Evolutionary conservation across 257 asterid genomes (phyloP).

Genomic region (Solanum etuberosum): DNA sequence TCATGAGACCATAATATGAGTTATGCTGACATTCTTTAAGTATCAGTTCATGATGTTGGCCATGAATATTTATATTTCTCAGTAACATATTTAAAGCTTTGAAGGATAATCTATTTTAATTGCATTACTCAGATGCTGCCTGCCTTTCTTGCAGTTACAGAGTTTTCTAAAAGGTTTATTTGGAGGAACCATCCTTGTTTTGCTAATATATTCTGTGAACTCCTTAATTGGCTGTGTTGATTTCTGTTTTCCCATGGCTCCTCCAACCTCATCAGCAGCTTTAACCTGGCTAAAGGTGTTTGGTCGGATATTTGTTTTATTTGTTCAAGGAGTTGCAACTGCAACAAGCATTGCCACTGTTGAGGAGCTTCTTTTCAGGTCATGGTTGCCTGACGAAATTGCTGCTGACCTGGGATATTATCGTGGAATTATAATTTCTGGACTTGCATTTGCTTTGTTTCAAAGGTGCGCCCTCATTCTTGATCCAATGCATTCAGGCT

Average conservation of each 20-base stretch:
- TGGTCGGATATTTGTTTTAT: constrained; percentile 32
- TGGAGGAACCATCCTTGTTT: constrained; percentile 68
- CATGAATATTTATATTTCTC: neutral
- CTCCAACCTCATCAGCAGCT: constrained; percentile 35
- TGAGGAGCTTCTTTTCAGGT: constrained; percentile 81
- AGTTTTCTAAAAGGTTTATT: constrained; percentile 53
- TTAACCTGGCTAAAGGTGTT: constrained; percentile 39
- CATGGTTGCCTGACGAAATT: constrained; percentile 95
- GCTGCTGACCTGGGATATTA: constrained; percentile 71
- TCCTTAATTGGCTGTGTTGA: constrained; percentile 53
- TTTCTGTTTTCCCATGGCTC: constrained; percentile 45
- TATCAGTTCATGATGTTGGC: neutral
- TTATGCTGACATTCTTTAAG: neutral
- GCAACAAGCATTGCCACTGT: constrained; percentile 63
- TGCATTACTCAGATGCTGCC: constrained; percentile 6
- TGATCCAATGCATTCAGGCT: neutral
- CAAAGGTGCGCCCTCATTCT: constrained; percentile 42
- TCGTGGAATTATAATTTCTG: constrained; percentile 67
- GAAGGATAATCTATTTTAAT: neutral
- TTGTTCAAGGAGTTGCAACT: constrained; percentile 43
- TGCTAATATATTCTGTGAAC: constrained; percentile 47
- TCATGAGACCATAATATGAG: neutral
- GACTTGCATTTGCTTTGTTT: constrained; percentile 58
- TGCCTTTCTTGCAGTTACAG: constrained; percentile 44
- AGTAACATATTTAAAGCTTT: neutral